A percentile compares a stretch with the other conserved stretches of the same genome.
These are phyloP conservation scores for Alternaria alternata DNA, from an alignment of 2,329 filamentous ascomycete species.

Conservation along the genomic window DNA sequence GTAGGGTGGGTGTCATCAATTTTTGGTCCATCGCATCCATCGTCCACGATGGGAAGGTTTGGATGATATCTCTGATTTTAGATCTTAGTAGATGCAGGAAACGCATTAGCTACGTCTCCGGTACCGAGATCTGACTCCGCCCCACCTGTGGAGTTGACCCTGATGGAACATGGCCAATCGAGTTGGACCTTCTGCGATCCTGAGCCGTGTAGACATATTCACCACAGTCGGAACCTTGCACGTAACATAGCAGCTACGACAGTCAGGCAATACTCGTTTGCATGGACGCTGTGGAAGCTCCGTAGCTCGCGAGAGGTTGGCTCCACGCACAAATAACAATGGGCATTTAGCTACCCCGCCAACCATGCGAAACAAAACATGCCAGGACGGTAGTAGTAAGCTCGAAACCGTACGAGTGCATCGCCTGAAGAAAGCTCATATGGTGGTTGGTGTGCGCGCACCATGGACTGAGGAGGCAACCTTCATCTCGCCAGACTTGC, in stretches of 20 bases:
- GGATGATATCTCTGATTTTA: not conserved
- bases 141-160: slow-evolving; percentile 6
- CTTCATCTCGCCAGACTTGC: not conserved
- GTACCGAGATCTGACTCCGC: slow-evolving; percentile 5
- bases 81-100: slow-evolving; percentile 9
- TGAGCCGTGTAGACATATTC: slow-evolving; percentile 1
- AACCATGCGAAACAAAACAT: not conserved
- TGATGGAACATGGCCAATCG: slow-evolving; percentile 19
- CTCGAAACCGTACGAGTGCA: not conserved
- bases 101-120: slow-evolving; percentile 1
- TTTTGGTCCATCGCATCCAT: not conserved
- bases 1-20: not conserved
- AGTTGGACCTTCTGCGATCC: slow-evolving; percentile 12
- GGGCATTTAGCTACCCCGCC: not conserved
- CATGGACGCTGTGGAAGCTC: not conserved
- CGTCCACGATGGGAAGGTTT: not conserved
- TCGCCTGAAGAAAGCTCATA: not conserved
- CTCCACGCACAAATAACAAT: not conserved
- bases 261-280: slow-evolving; percentile 28
- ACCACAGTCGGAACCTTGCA: slow-evolving; percentile 21
- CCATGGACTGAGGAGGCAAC: not conserved
- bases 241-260: slow-evolving; percentile 29
- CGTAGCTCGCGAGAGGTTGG: not conserved
- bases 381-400: not conserved
- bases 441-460: not conserved